Conservation (phyloP, 73 alveolate genomes). For the Effrenium voratum region DNA sequence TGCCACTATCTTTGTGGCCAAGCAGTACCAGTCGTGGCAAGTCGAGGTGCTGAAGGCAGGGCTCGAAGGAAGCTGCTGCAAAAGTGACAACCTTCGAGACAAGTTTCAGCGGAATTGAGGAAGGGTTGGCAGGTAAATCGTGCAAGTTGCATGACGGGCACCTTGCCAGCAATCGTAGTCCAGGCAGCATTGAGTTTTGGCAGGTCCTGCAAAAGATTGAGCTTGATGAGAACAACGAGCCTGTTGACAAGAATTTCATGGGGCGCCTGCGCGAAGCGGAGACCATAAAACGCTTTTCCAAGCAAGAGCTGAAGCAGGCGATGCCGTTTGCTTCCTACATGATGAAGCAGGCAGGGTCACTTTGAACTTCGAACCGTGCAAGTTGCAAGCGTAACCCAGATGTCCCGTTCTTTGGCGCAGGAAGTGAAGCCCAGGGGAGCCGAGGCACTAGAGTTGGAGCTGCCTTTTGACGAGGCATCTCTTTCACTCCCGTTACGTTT, state of each 20-base stretch:
- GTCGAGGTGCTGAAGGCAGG: conserved; percentile 94
- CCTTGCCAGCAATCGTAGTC: not conserved
- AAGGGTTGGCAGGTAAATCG: not conserved
- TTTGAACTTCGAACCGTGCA: no score
- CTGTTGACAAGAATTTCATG: conserved; percentile 94
- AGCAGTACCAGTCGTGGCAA: conserved; percentile 96
- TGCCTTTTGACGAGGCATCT: conserved; percentile 96
- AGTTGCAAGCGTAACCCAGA: no score
- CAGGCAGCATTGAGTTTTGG: not conserved
- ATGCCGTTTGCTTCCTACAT: conserved; percentile 94
- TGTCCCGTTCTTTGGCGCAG: conserved; percentile 94
- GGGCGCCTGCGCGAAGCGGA: conserved; percentile 82
- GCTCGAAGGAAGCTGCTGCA: not conserved
- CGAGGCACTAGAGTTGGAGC: conserved; percentile 96
- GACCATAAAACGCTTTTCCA: conserved; percentile 47
- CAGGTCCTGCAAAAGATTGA: conserved; percentile 94
- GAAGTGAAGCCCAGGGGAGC: conserved; percentile 96
- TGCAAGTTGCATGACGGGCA: not conserved
- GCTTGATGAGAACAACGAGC: conserved; percentile 95
- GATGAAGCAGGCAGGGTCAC: conserved; percentile 7
- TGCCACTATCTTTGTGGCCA: conserved; percentile 95
- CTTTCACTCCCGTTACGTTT: not conserved
- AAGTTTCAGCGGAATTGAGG: not conserved
- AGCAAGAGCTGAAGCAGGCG: conserved; percentile 94
- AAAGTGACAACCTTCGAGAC: not conserved